These are phyloP conservation scores for Tetragonia tetragonoides DNA, from an alignment of 148 eudicot genomes.

Conservation along the genomic window DNA sequence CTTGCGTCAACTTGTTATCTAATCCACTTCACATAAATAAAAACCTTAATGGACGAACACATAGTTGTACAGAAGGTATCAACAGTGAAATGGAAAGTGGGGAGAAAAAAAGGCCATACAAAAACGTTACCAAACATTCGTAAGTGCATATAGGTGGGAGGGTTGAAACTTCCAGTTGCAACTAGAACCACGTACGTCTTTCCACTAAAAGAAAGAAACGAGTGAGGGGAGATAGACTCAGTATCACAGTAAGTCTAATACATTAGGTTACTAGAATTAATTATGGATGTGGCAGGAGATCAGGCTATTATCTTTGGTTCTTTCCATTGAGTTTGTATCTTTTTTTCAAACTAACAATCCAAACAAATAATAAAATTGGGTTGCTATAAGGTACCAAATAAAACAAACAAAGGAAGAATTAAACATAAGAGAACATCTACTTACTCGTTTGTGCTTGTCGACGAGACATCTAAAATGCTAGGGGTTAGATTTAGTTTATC, in stretches of 20 bases:
- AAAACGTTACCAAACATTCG: constrained; percentile 74
- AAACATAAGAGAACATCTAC: not conserved
- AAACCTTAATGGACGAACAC: not conserved
- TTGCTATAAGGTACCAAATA: not conserved
- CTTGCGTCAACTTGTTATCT: not conserved
- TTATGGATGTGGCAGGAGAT: not conserved
- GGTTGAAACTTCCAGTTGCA: constrained; percentile 90
- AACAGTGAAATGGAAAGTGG: not conserved
- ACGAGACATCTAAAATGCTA: constrained; percentile 20
- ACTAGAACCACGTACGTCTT: constrained; percentile 56
- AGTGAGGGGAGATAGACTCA: constrained; percentile 7
- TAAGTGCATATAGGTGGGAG: constrained; percentile 93
- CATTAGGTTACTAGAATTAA: not conserved
- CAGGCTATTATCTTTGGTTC: not conserved
- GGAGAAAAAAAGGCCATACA: not conserved
- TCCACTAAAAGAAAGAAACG: constrained; percentile 27
- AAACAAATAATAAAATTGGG: not conserved
- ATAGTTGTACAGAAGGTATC: not conserved
- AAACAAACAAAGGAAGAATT: not conserved
- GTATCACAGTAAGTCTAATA: not conserved
- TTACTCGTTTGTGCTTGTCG: constrained; percentile 29
- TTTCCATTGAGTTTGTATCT: not conserved
- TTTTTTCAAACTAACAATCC: no score
- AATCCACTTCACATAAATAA: not conserved
- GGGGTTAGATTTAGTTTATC: constrained; percentile 37